A percentile compares a stretch with the other conserved stretches of the same genome.
phyloP scores from a whole-genome alignment of 1,284 basidiomycete species.

The Clitocybe nebularis region DNA sequence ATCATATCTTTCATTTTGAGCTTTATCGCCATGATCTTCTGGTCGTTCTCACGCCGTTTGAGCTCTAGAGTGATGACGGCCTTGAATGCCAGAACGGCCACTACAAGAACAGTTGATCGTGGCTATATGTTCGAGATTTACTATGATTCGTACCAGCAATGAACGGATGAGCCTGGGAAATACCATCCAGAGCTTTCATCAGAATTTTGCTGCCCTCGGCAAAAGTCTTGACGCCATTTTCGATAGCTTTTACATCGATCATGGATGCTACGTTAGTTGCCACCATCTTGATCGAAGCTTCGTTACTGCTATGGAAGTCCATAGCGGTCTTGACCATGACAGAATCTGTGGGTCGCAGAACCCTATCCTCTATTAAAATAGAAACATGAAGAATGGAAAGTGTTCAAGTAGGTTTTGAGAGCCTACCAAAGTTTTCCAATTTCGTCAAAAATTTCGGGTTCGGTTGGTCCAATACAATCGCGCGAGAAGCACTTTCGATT shows the following conservation, averaged over 20 bases:
- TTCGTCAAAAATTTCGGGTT: too few species aligned
- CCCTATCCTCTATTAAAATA: too few species aligned
- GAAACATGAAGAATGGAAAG: too few species aligned
- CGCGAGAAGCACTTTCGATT: too few species aligned
- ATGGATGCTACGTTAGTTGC: too few species aligned
- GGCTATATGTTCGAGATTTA: not conserved
- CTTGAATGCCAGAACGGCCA: conserved; percentile 21
- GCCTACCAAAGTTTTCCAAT: too few species aligned
- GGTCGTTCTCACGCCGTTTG: conserved; percentile 21
- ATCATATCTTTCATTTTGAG: conserved; percentile 29
- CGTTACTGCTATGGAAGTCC: too few species aligned
- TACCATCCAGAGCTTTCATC: conserved; percentile 26
- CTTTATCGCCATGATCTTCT: conserved; percentile 20
- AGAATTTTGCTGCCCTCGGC: conserved; percentile 23
- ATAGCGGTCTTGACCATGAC: too few species aligned
- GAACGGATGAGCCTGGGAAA: conserved; percentile 28
- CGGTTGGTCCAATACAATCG: too few species aligned
- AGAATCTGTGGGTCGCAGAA: too few species aligned
- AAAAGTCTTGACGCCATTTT: conserved; percentile 25
- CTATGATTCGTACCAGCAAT: conserved; percentile 22
- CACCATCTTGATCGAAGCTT: too few species aligned
- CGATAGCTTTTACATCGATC: conserved; percentile 20
- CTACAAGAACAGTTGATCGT: conserved; percentile 5
- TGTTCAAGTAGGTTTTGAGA: too few species aligned
- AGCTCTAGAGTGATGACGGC: conserved; percentile 19